phyloP scores from a whole-genome alignment of 2,329 filamentous ascomycete genomes.

The Daldinia eschscholtzii region DNA sequence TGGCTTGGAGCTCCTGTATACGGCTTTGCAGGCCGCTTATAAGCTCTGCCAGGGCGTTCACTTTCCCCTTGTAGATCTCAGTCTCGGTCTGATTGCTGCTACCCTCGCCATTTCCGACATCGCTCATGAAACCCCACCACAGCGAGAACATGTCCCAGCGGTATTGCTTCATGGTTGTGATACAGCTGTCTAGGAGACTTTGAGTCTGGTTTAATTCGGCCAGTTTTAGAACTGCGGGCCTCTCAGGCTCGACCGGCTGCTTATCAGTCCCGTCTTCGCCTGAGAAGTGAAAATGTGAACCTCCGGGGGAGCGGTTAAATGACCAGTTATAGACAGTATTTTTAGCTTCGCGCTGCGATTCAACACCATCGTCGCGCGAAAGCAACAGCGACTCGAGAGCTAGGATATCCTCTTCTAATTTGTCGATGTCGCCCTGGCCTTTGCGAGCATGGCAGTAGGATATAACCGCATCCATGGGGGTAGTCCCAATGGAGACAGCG shows the following conservation, averaged over 20 bases:
- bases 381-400: conserved; percentile 49
- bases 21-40: not conserved
- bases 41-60: not conserved
- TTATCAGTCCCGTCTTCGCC: conserved; percentile 35
- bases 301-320: conserved; percentile 48
- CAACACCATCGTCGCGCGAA: conserved; percentile 52
- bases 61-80: not conserved
- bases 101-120: conserved; percentile 34
- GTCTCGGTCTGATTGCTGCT: not conserved
- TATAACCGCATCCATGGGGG: conserved; percentile 56
- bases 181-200: conserved; percentile 42
- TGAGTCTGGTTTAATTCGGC: conserved; percentile 46
- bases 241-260: conserved; percentile 10
- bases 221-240: conserved; percentile 29
- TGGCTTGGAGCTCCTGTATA: not conserved
- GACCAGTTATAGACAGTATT: conserved; percentile 52
- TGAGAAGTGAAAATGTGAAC: conserved; percentile 46
- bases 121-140: conserved; percentile 57
- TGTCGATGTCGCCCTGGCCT: conserved; percentile 24
- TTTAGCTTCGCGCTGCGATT: conserved; percentile 49
- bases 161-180: conserved; percentile 39
- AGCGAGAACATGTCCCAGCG: conserved; percentile 58
- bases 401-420: conserved; percentile 50
- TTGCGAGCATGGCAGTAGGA: conserved; percentile 52
- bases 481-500: conserved; percentile 54